Conservation (phyloP, 108 stramenopile genomes). For the Skeletonema tropicum region DNA sequence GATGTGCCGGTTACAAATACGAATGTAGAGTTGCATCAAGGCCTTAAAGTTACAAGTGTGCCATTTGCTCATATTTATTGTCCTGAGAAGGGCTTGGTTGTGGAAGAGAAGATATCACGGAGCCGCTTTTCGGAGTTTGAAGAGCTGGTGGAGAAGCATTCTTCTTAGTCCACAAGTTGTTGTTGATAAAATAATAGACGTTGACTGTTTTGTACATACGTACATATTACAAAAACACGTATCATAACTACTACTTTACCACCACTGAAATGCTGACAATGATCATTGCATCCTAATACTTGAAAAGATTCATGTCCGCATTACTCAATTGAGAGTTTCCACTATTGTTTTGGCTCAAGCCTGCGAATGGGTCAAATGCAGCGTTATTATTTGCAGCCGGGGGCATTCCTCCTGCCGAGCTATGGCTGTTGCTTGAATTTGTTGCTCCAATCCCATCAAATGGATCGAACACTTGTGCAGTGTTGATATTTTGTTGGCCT, state of each 20-base stretch:
- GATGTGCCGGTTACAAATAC: slow-evolving; percentile 73
- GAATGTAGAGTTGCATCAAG: slow-evolving; percentile 74
- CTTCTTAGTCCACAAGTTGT: background rate
- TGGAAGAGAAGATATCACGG: slow-evolving; percentile 59
- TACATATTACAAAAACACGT: background rate
- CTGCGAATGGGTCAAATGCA: slow-evolving; percentile 35
- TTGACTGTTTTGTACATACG: no score
- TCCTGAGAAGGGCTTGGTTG: slow-evolving; percentile 65
- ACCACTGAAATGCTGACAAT: no score
- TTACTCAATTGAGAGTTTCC: slow-evolving; percentile 19
- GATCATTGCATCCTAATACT: slow-evolving; percentile 31
- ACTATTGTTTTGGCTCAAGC: slow-evolving; percentile 11
- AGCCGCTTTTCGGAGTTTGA: slow-evolving; percentile 43
- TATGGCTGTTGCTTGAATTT: slow-evolving; percentile 3
- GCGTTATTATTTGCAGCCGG: slow-evolving; percentile 6
- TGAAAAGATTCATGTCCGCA: slow-evolving; percentile 52
- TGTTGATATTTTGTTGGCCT: slow-evolving; percentile 2
- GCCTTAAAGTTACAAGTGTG: slow-evolving; percentile 58
- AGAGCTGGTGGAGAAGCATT: slow-evolving; percentile 32
- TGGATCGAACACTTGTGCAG: slow-evolving; percentile 39
- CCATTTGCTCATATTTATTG: slow-evolving; percentile 75
- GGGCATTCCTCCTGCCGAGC: background rate
- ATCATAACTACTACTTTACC: background rate
- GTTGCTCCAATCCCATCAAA: slow-evolving; percentile 36
- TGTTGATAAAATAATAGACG: no score